phyloP scores from a whole-genome alignment of 139 green algal genomes.

The Closterium sp. region DNA sequence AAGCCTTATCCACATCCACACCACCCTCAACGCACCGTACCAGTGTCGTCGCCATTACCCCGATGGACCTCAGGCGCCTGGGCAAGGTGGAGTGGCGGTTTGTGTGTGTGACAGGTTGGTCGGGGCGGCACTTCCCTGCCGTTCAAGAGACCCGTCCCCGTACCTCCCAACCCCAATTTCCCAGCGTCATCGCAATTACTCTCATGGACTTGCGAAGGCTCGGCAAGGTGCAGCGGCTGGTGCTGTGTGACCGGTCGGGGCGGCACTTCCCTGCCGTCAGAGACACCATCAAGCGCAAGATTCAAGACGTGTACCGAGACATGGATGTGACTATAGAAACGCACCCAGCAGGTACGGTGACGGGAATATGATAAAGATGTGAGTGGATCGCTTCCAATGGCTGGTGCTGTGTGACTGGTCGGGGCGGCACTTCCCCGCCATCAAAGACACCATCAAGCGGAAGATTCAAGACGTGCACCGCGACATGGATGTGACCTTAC shows the following conservation, averaged over 20 bases:
- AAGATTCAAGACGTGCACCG: slow-evolving; percentile 36
- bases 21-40: background rate
- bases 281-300: slow-evolving; percentile 36
- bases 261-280: slow-evolving; percentile 23
- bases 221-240: slow-evolving; percentile 27
- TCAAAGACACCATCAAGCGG: slow-evolving; percentile 6
- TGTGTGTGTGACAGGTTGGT: no score
- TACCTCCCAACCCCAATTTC: no score
- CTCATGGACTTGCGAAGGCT: slow-evolving; percentile 31
- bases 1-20: background rate
- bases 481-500: slow-evolving; percentile 21
- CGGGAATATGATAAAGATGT: no score
- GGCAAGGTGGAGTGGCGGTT: slow-evolving; percentile 18
- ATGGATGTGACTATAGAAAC: slow-evolving; percentile 48
- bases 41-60: slow-evolving; percentile 36
- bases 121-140: no score
- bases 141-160: no score
- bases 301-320: slow-evolving; percentile 43
- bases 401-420: slow-evolving; percentile 28
- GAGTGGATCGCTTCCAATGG: no score
- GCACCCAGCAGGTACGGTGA: slow-evolving; percentile 20
- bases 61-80: slow-evolving; percentile 25
- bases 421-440: slow-evolving; percentile 19
- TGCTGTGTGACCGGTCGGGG: slow-evolving; percentile 28
- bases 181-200: slow-evolving; percentile 40